Evolutionary conservation across 2,329 filamentous ascomycete genomes (phyloP).

Genomic region (Diaporthe nobilis): DNA sequence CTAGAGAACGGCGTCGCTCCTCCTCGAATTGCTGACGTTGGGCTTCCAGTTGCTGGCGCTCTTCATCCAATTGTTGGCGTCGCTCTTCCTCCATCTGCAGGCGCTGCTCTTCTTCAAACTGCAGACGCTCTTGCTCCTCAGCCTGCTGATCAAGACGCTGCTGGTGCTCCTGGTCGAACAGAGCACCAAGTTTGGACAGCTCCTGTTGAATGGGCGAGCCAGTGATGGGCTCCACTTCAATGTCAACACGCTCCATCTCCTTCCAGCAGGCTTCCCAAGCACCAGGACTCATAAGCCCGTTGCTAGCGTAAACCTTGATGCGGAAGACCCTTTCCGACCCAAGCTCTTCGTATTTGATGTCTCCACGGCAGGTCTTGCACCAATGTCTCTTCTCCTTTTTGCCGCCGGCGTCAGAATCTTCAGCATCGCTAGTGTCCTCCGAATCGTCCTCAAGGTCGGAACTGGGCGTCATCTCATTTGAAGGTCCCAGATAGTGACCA

Average conservation of each 20-base stretch:
- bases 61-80: slow-evolving; percentile 38
- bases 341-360: slow-evolving; percentile 68
- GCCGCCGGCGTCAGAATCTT: slow-evolving; percentile 36
- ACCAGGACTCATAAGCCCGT: slow-evolving; percentile 91
- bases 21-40: slow-evolving; percentile 41
- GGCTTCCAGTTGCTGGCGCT: slow-evolving; percentile 37
- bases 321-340: slow-evolving; percentile 74
- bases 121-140: slow-evolving; percentile 50
- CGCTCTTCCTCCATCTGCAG: slow-evolving; percentile 46
- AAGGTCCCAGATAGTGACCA: slow-evolving; percentile 80
- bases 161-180: slow-evolving; percentile 43
- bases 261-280: slow-evolving; percentile 96
- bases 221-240: slow-evolving; percentile 86
- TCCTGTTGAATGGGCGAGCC: slow-evolving; percentile 70
- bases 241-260: slow-evolving; percentile 98
- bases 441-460: slow-evolving; percentile 61
- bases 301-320: slow-evolving; percentile 93
- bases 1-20: slow-evolving; percentile 39
- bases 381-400: slow-evolving; percentile 61
- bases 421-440: slow-evolving; percentile 57
- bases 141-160: slow-evolving; percentile 55
- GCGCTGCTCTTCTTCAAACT: slow-evolving; percentile 43
- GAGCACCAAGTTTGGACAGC: slow-evolving; percentile 67
- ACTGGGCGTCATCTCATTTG: slow-evolving; percentile 61
- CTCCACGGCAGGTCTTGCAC: slow-evolving; percentile 69